These are phyloP conservation scores for Metschnikowia lunata DNA, from an alignment of 805 yeast genomes.

Conservation along the genomic window DNA sequence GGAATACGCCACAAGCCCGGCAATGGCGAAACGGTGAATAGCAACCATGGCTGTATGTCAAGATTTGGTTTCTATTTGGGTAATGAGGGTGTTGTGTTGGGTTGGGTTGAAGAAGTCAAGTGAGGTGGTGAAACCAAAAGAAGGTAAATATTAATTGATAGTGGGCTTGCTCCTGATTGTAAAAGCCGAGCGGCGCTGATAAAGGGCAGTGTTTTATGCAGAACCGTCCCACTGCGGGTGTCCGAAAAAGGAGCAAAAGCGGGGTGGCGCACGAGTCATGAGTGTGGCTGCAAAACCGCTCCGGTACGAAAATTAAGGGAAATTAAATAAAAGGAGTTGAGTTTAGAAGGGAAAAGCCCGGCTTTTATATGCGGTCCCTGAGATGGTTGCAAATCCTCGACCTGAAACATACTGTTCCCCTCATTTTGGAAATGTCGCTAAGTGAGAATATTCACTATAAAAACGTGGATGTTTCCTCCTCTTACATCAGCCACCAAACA, in stretches of 20 bases:
- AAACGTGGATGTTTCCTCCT: no score
- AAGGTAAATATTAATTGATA: not conserved
- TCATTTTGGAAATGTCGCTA: no score
- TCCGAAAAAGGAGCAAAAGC: constrained; percentile 1
- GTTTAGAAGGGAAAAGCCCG: no score
- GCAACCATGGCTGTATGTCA: constrained; percentile 10
- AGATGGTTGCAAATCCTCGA: no score
- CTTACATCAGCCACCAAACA: no score
- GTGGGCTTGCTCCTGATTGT: constrained; percentile 4
- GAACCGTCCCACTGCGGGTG: constrained; percentile 1
- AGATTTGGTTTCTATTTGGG: no score
- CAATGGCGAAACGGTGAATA: constrained; percentile 12
- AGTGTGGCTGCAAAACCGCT: constrained; percentile 4
- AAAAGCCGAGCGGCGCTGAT: constrained; percentile 5
- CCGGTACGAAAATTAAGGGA: not conserved
- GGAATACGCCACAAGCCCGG: constrained; percentile 11
- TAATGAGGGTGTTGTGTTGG: no score
- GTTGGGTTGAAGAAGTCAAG: no score
- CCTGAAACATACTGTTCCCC: no score
- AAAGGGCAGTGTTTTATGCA: constrained; percentile 3
- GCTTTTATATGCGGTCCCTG: no score
- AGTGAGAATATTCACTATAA: no score
- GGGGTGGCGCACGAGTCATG: constrained; percentile 5
- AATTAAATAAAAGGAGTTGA: no score
- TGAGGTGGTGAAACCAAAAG: not conserved